A percentile compares a stretch with the other conserved stretches of the same genome.
Conservation (phyloP, 1,284 basidiomycete genomes). For the Ceraceosorus guamensis region DNA sequence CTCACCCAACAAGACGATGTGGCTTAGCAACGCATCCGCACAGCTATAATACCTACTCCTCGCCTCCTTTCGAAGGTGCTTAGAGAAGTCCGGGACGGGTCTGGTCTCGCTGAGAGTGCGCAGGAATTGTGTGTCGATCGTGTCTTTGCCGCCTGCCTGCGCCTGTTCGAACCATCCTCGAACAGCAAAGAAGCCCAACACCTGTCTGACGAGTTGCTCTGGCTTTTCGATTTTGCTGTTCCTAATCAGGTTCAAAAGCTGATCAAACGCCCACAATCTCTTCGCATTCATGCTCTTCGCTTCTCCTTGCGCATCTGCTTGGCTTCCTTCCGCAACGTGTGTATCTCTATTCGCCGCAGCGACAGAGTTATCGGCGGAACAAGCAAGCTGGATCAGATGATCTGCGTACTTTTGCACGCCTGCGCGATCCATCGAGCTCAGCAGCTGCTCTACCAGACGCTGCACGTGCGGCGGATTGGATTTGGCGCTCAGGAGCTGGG, state of each 20-base stretch:
- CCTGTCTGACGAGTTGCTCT: slow-evolving; percentile 66
- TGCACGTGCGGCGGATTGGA: too few relatives aligned
- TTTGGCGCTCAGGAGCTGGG: slow-evolving; percentile 80
- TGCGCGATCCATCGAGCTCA: slow-evolving; percentile 65
- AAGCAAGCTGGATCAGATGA: slow-evolving; percentile 54
- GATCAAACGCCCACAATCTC: slow-evolving; percentile 73
- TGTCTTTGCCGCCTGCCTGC: too few relatives aligned
- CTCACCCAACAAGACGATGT: too few relatives aligned
- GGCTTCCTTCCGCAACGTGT: slow-evolving; percentile 13
- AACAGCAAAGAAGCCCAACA: slow-evolving; percentile 74
- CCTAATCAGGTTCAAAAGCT: slow-evolving; percentile 69
- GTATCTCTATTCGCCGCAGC: slow-evolving; percentile 12
- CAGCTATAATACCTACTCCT: too few relatives aligned
- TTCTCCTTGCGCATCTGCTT: slow-evolving; percentile 2
- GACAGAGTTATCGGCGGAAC: slow-evolving; percentile 11
- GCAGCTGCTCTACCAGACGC: slow-evolving; percentile 77
- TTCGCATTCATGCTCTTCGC: slow-evolving; percentile 15
- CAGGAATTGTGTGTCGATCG: too few relatives aligned
- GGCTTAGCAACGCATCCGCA: too few relatives aligned
- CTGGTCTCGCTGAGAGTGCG: too few relatives aligned
- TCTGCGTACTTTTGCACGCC: slow-evolving; percentile 73
- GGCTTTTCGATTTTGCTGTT: slow-evolving; percentile 73
- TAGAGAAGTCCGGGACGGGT: too few relatives aligned
- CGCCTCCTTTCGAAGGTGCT: too few relatives aligned
- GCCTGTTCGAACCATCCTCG: slow-evolving; percentile 71